These are phyloP conservation scores for Eucalyptus curtisii DNA, from an alignment of 345 rosid species.

Conservation along the genomic window DNA sequence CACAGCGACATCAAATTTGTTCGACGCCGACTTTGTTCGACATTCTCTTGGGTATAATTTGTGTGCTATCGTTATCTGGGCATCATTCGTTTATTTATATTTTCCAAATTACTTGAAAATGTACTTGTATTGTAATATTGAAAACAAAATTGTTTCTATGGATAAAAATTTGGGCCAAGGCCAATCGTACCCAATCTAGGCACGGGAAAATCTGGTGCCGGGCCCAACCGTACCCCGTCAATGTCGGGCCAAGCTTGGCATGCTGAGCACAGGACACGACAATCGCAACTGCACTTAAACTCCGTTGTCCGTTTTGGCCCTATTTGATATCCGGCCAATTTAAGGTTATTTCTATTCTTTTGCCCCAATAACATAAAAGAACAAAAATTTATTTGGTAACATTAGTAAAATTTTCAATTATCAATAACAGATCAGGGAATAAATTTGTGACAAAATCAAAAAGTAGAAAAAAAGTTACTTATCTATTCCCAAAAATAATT, in stretches of 20 bases:
- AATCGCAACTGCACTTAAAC: neutral
- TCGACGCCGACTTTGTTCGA: neutral
- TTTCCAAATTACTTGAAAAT: neutral
- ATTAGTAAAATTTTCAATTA: no score
- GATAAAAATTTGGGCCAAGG: neutral
- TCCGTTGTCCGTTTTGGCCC: neutral
- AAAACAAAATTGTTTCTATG: neutral
- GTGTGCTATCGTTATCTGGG: neutral
- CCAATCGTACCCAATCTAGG: neutral
- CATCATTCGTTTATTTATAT: neutral
- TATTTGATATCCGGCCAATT: no score
- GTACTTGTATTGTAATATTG: neutral
- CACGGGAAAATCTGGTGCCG: neutral
- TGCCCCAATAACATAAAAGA: no score
- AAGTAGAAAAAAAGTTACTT: no score
- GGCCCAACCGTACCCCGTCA: neutral
- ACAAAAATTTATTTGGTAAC: no score
- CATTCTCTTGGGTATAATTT: neutral
- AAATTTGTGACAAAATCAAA: no score
- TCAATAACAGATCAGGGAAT: no score
- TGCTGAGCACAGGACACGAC: no score
- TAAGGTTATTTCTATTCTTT: no score
- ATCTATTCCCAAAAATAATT: fast-evolving
- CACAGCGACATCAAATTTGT: neutral
- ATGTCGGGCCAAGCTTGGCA: no score